These are phyloP conservation scores for Dryadomyces sulphureus DNA, from an alignment of 2,329 filamentous ascomycete genomes.

Conservation along the genomic window DNA sequence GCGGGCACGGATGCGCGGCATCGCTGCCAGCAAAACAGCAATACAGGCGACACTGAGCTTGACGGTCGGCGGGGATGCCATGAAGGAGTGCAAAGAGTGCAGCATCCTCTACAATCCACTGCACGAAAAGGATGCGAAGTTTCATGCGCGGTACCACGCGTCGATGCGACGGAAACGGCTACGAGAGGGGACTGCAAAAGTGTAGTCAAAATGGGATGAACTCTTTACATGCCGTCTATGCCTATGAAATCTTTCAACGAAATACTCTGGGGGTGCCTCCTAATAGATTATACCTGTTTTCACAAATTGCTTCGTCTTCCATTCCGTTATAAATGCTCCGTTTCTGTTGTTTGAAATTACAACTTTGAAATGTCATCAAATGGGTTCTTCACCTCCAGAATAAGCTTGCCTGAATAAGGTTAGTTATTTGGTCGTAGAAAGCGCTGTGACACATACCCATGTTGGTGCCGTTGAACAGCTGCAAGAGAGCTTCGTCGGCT, in stretches of 20 bases:
- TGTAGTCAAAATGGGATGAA: too few species aligned
- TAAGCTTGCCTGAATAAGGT: constrained; percentile 8
- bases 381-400: constrained; percentile 14
- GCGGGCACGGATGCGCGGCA: constrained; percentile 4
- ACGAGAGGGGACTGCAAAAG: neutral
- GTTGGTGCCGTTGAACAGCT: constrained; percentile 54
- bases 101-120: constrained; percentile 29
- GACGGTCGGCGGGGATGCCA: constrained; percentile 12
- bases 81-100: constrained; percentile 27
- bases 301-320: too few species aligned
- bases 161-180: constrained; percentile 11
- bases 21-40: neutral
- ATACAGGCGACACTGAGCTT: constrained; percentile 27
- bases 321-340: neutral
- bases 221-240: too few species aligned
- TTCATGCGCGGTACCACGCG: constrained; percentile 23
- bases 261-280: too few species aligned
- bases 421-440: neutral
- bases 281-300: too few species aligned
- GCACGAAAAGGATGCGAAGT: constrained; percentile 26
- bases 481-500: constrained; percentile 47
- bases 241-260: too few species aligned
- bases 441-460: constrained; percentile 40
- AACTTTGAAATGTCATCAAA: constrained; percentile 9
- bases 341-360: constrained; percentile 3